phyloP scores from a whole-genome alignment of 305 asterid genomes.

The Caryopteris hybrid region DNA sequence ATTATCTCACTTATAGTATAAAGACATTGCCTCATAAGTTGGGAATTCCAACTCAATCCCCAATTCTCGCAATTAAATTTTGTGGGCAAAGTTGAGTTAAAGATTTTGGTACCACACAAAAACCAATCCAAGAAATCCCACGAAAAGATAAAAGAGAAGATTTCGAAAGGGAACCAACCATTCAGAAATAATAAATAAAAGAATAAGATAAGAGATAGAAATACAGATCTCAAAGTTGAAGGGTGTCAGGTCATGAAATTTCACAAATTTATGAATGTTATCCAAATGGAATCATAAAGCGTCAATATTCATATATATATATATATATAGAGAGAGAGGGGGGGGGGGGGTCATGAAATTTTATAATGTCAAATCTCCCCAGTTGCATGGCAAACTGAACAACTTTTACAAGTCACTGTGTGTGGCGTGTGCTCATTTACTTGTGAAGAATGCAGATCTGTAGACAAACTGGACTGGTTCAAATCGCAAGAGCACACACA shows the following conservation, averaged over 20 bases:
- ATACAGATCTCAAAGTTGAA: neutral
- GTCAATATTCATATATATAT: neutral
- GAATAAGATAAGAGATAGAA: conserved; percentile 9
- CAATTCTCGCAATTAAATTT: too few species aligned
- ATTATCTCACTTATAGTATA: too few species aligned
- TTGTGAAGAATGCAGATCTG: neutral
- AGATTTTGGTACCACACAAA: conserved; percentile 10
- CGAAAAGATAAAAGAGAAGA: neutral
- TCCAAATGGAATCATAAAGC: neutral
- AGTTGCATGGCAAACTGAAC: neutral
- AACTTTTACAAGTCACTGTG: neutral
- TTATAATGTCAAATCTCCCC: too few species aligned
- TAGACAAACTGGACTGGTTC: too few species aligned
- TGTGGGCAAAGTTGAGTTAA: too few species aligned
- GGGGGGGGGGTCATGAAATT: too few species aligned
- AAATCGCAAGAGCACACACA: too few species aligned
- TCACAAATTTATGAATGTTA: neutral
- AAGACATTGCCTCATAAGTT: too few species aligned
- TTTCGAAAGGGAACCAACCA: neutral
- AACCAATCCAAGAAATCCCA: conserved; percentile 8
- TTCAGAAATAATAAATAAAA: conserved; percentile 1
- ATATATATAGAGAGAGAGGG: neutral
- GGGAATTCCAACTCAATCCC: conserved; percentile 7
- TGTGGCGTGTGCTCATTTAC: neutral
- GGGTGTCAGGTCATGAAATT: neutral